Percentiles rank a stretch among this genome's conserved stretches.
Conservation (phyloP, 176 grass and related monocot species). For the Calamus simplicifolius region DNA sequence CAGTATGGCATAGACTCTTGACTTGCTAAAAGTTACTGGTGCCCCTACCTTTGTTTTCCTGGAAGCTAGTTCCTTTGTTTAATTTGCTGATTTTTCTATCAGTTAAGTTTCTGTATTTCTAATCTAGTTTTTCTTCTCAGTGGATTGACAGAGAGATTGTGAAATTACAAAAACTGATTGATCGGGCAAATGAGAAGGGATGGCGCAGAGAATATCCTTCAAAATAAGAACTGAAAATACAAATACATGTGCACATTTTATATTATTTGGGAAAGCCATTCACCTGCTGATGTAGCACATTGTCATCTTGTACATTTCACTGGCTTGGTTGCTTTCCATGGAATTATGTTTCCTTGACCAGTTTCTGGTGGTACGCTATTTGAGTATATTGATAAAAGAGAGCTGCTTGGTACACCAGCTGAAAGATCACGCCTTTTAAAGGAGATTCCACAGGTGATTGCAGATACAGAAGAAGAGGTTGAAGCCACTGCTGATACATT, state of each 20-base stretch:
- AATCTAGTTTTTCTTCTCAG: slow-evolving; percentile 39
- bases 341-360: slow-evolving; percentile 47
- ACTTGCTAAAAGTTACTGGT: too few relatives aligned
- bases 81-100: not conserved
- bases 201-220: slow-evolving; percentile 79
- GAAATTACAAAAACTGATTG: slow-evolving; percentile 47
- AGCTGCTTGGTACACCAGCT: slow-evolving; percentile 40
- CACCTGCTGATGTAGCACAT: too few relatives aligned
- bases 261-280: not conserved
- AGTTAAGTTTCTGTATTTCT: not conserved
- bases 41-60: not conserved
- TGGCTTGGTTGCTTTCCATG: not conserved
- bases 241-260: not conserved
- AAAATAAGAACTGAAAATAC: too few relatives aligned
- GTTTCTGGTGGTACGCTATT: slow-evolving; percentile 33
- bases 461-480: slow-evolving; percentile 37
- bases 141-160: slow-evolving; percentile 63
- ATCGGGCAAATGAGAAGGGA: slow-evolving; percentile 48
- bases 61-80: not conserved
- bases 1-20: too few relatives aligned
- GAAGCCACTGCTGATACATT: slow-evolving; percentile 19
- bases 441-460: slow-evolving; percentile 49
- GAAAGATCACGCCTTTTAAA: slow-evolving; percentile 59
- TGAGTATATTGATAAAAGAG: slow-evolving; percentile 39
- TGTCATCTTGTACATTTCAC: too few relatives aligned